Evolutionary conservation across 2,329 filamentous ascomycete species (phyloP), one percentile per base, ranked within the genome.

Genomic region (Aureobasidium leucospermi): DNA sequence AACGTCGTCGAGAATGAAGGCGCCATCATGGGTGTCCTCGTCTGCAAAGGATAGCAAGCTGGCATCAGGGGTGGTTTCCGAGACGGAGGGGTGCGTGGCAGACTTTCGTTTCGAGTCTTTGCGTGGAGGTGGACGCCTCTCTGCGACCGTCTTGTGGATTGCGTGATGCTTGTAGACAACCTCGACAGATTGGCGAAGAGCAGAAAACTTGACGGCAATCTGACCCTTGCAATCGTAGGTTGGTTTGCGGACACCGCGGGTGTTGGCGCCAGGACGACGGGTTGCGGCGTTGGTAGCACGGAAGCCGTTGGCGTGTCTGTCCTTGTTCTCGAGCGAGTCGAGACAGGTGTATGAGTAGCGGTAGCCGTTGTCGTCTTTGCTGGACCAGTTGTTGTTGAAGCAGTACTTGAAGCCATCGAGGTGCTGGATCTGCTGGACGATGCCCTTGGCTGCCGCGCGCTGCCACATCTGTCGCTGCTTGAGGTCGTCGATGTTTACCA

Each of bases 291-390:
- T 69, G 51, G 65, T 60, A 8, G 66, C 66, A 16, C 68, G 63
- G 53, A 67, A 69, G 15, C 66, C 69, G 61, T 79, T 78, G 7
- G 76, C 76, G 46, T 75, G 75, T 48, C 76, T 71, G 64, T 78
- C 76, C 64, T 79, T 79, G 66, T 79, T 79, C 66, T 78, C 73
- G 66, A 78, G 70, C 64, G 74, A 77, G 68, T 79, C 76, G 65
- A 78, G 77, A 67, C 76, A 79, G 63, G 77, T 77, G 68, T 78
- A 78, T 32, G 74, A 76, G 68, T 76, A 78, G 62, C 76, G 72
- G 63, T 72, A 74, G 51, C 77, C 75, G 61, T 78, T 74, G 61
- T 76, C 75, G 39, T 77, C 67, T 48, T 68, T 71, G 63, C 75
- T 76, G 49, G 73, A 73, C 76, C 76, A 78, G 62, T 74, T 76